Conservation (phyloP, 1,284 basidiomycete genomes). For the Moniliella sp. region DNA sequence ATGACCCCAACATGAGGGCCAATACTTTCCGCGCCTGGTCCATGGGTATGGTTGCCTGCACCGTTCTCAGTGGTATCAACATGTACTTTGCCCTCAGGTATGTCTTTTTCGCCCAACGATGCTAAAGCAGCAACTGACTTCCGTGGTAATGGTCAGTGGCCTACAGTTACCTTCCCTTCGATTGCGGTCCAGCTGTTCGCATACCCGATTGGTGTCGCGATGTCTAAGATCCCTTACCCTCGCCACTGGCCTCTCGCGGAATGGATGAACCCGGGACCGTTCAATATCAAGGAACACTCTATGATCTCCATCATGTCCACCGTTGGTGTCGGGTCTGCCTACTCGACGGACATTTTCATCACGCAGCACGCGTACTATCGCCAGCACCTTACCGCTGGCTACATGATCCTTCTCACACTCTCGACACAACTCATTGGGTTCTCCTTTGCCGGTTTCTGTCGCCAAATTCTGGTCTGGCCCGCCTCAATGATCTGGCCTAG, state of each 20-base stretch:
- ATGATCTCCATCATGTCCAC: conserved; percentile 11
- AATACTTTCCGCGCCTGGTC: conserved; percentile 20
- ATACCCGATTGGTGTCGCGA: conserved; percentile 12
- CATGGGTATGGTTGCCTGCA: conserved; percentile 12
- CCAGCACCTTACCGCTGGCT: conserved; percentile 36
- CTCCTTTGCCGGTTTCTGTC: conserved; percentile 3
- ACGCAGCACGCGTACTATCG: conserved; percentile 38
- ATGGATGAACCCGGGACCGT: conserved; percentile 25
- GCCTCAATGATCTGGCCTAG: conserved; percentile 3
- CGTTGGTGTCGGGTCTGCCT: conserved; percentile 47
- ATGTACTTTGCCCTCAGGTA: conserved; percentile 17
- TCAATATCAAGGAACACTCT: conserved; percentile 27
- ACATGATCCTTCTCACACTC: conserved; percentile 13
- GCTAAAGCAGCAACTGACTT: too few species aligned
- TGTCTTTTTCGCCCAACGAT: conserved; percentile 42
- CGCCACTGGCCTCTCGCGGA: conserved; percentile 40
- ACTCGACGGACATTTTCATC: conserved; percentile 50
- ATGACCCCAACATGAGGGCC: conserved; percentile 18
- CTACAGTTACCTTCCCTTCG: conserved; percentile 13
- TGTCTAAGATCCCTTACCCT: conserved; percentile 38
- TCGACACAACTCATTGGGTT: conserved; percentile 3
- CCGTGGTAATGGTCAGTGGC: too few species aligned
- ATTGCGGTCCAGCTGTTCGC: conserved; percentile 14
- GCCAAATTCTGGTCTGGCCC: conserved; percentile 3
- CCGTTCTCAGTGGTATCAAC: conserved; percentile 16